Evolutionary conservation across 176 grass and related monocot genomes (phyloP).

Genomic region (Aegilops sharonensis): DNA sequence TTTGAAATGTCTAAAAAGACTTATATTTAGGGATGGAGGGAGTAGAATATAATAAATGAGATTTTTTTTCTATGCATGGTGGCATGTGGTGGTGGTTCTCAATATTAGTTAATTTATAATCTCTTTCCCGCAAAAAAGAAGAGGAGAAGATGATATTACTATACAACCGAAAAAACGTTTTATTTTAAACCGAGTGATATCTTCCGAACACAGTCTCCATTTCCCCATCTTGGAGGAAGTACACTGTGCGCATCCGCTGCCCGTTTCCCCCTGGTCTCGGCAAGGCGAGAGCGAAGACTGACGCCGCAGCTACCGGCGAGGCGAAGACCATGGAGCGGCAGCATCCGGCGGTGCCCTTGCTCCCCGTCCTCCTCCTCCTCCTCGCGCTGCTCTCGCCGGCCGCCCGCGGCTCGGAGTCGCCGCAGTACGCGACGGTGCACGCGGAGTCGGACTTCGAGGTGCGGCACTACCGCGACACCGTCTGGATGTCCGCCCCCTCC

Average conservation of each 20-base stretch:
- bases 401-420: constrained; percentile 50
- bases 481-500: constrained; percentile 85
- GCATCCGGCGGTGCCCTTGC: background rate
- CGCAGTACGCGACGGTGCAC: constrained; percentile 75
- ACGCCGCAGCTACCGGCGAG: background rate
- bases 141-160: no score
- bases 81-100: no score
- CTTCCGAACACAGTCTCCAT: background rate
- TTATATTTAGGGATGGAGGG: no score
- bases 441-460: constrained; percentile 87
- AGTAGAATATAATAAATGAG: no score
- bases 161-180: no score
- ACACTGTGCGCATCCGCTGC: background rate
- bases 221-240: background rate
- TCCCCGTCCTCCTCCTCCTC: constrained; percentile 17
- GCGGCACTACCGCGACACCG: constrained; percentile 61
- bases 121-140: no score
- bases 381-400: constrained; percentile 9
- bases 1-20: no score
- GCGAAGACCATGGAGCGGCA: constrained; percentile 8
- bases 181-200: no score
- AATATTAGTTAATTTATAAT: no score
- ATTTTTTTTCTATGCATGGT: no score
- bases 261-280: background rate
- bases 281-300: background rate